Percentiles rank a stretch among this genome's conserved stretches.
Conservation (phyloP, 768 basidiomycete species). For the Rhodotorula babjevae region DNA sequence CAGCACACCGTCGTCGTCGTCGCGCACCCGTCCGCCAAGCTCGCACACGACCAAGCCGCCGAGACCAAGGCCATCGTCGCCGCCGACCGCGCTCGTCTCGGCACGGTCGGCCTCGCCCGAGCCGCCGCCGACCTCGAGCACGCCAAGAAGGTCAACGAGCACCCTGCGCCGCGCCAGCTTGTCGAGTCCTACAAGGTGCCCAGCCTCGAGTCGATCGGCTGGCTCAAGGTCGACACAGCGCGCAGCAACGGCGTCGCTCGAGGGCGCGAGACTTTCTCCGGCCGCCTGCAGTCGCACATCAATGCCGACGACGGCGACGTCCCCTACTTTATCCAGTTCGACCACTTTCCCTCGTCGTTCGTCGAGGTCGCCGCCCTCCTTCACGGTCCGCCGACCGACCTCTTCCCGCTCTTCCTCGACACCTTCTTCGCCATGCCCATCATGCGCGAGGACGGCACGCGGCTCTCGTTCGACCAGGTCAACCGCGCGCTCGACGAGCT, state of each 20-base stretch:
- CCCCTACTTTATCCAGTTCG: slow-evolving; percentile 87
- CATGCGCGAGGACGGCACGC: slow-evolving; percentile 59
- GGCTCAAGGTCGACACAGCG: slow-evolving; percentile 69
- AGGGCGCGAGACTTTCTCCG: slow-evolving; percentile 18
- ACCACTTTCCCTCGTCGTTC: slow-evolving; percentile 78
- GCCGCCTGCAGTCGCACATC: slow-evolving; percentile 59
- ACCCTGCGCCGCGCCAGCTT: slow-evolving; percentile 72
- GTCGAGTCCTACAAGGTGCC: slow-evolving; percentile 80
- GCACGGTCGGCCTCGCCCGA: slow-evolving; percentile 69
- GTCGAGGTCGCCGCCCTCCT: slow-evolving; percentile 72
- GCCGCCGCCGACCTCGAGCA: slow-evolving; percentile 63
- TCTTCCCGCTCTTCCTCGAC: slow-evolving; percentile 64
- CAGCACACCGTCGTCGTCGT: slow-evolving; percentile 64
- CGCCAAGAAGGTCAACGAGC: slow-evolving; percentile 78
- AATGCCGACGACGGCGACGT: slow-evolving; percentile 61
- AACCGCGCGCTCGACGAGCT: slow-evolving; percentile 80
- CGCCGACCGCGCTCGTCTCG: slow-evolving; percentile 63
- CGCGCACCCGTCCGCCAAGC: slow-evolving; percentile 76
- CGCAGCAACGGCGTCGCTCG: slow-evolving; percentile 58
- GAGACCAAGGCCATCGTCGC: slow-evolving; percentile 71
- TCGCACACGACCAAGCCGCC: slow-evolving; percentile 70
- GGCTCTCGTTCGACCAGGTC: slow-evolving; percentile 76
- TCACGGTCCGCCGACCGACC: slow-evolving; percentile 71
- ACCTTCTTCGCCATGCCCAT: slow-evolving; percentile 86
- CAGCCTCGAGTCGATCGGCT: slow-evolving; percentile 75